phyloP scores from a whole-genome alignment of 306 rosid genomes.

The Styphnolobium japonicum region DNA sequence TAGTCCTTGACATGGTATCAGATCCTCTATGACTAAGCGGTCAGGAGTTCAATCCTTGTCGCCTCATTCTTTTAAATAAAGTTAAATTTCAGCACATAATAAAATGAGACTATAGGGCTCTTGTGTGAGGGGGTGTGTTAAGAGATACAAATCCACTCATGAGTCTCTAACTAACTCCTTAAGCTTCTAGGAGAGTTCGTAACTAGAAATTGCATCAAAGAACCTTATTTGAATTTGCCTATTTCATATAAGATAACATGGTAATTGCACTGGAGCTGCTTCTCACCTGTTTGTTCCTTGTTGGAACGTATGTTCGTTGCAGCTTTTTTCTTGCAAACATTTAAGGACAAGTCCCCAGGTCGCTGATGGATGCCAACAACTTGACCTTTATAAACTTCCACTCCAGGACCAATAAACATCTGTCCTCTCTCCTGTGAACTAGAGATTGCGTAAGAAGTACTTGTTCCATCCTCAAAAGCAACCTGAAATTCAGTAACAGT shows the following conservation, averaged over 20 bases:
- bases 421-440: constrained; percentile 97
- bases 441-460: constrained; percentile 81
- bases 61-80: no score
- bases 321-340: constrained; percentile 96
- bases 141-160: no score
- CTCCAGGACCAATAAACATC: constrained; percentile 83
- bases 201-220: background rate
- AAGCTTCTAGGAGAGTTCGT: no score
- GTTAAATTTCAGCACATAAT: no score
- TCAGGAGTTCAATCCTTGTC: no score
- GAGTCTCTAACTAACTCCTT: no score
- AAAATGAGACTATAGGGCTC: no score
- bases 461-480: constrained; percentile 93
- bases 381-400: constrained; percentile 87
- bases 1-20: no score
- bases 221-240: background rate
- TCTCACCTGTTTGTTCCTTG: constrained; percentile 87
- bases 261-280: constrained; percentile 17
- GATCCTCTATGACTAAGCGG: no score
- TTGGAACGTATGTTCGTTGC: constrained; percentile 95
- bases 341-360: constrained; percentile 85
- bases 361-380: constrained; percentile 97
- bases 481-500: constrained; percentile 58
- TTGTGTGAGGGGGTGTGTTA: no score
- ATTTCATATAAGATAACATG: background rate